These are phyloP conservation scores for Ustilago crameri DNA, from an alignment of 1,284 basidiomycete species.

Conservation along the genomic window DNA sequence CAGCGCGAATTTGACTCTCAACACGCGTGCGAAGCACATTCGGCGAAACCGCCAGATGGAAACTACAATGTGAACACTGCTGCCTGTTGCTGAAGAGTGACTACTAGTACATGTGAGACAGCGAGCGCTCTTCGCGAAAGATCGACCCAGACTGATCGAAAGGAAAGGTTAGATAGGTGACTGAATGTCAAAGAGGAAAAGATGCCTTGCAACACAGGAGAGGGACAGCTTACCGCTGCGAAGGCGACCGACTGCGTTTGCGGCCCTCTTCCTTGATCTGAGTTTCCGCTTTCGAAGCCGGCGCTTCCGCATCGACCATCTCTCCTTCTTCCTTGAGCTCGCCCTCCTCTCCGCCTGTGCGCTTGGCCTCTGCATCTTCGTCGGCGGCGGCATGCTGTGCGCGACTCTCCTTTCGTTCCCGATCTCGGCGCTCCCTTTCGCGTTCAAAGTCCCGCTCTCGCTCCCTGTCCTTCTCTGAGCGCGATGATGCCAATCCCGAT, in stretches of 20 bases:
- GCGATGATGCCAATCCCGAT: conserved; percentile 3
- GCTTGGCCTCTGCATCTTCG: conserved; percentile 11
- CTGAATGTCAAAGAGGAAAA: too few relatives aligned
- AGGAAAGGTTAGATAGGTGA: too few relatives aligned
- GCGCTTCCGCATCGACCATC: conserved; percentile 14
- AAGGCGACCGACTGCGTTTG: conserved; percentile 46
- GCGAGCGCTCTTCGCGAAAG: too few relatives aligned
- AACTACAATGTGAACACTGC: neutral
- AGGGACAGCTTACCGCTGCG: conserved; percentile 6
- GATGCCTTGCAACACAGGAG: neutral
- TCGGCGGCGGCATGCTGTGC: conserved; percentile 32
- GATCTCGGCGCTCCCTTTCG: conserved; percentile 43
- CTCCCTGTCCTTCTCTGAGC: conserved; percentile 38
- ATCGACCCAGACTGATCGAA: too few relatives aligned
- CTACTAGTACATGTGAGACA: conserved; percentile 2
- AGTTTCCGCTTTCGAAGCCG: conserved; percentile 8
- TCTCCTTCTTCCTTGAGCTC: conserved; percentile 37
- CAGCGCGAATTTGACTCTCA: neutral
- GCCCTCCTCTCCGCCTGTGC: conserved; percentile 28
- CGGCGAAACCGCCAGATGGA: neutral
- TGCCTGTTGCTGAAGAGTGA: neutral
- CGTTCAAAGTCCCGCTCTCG: conserved; percentile 47
- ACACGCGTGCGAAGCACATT: neutral
- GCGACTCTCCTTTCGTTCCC: conserved; percentile 46
- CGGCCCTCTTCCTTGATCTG: conserved; percentile 41